Evolutionary conservation across 768 basidiomycete species (phyloP).

Genomic region (Pleurotus tuber-regium): DNA sequence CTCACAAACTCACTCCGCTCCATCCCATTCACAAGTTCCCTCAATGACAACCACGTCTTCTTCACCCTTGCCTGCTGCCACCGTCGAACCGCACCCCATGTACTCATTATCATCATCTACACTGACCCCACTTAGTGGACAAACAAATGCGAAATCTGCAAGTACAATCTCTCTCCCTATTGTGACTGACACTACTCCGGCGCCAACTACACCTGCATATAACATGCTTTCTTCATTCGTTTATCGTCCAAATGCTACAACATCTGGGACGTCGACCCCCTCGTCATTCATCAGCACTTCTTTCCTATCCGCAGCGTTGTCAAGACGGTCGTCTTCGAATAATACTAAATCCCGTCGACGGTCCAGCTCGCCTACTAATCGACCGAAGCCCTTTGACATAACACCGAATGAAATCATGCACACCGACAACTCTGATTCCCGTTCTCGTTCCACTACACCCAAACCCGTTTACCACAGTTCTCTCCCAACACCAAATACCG

Average conservation of each 20-base stretch:
- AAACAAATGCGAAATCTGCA: conserved; percentile 18
- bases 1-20: conserved; percentile 9
- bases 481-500: conserved; percentile 11
- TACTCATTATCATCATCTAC: conserved; percentile 25
- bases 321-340: conserved; percentile 14
- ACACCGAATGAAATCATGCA: conserved; percentile 8
- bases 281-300: conserved; percentile 33
- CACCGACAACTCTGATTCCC: conserved; percentile 17
- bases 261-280: conserved; percentile 30
- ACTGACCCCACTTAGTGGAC: conserved; percentile 20
- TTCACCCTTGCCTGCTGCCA: conserved; percentile 21
- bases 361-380: conserved; percentile 14
- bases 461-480: conserved; percentile 20
- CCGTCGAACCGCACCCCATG: conserved; percentile 25
- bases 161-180: conserved; percentile 8
- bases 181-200: conserved; percentile 34
- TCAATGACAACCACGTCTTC: conserved; percentile 14
- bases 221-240: conserved; percentile 61
- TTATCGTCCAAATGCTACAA: conserved; percentile 24
- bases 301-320: conserved; percentile 20
- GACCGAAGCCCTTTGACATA: conserved; percentile 11
- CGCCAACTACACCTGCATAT: conserved; percentile 55
- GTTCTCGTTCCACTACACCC: conserved; percentile 26
- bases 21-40: conserved; percentile 11
- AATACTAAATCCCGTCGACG: neutral